Evolutionary conservation across 1,139 yeast species (phyloP), one percentile per base, ranked within the genome.

Genomic region (Nematodospora anomalae): DNA sequence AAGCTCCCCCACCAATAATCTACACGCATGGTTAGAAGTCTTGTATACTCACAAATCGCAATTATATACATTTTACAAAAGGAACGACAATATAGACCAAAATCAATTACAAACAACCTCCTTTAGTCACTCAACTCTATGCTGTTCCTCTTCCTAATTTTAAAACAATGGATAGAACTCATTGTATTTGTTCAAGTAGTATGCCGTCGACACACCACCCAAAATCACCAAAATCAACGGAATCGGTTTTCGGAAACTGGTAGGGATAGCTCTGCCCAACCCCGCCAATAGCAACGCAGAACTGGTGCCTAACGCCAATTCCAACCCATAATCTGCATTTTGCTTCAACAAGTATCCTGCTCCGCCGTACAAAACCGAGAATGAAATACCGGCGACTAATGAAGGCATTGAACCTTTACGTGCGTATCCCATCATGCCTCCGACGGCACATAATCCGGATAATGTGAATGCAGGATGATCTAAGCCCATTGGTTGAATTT

Each of bases 391-490:
- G 2, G 94, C 95, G 30, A 80, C 63, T 38, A 89, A 70, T 0
- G 96, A 88, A 15, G 96, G 95, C 25, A 82, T 52, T 2, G 96
- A 86, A 11, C 83, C 76, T 53, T 83, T 83, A 49, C 85, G 83
- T 42, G 72, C 55, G 59, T 67, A 85, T 28, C 95, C 95, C 61
- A 80, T 75, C 28, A 78, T 46, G 32, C 95, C 95, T 37, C 95
- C 95, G 42, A 76, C 62, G 43, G 84, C 74, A 53, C 87, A 74
- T 43, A 85, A 72, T n/a, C 82, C 88, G 23, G 90, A 79, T 52
- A 85, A 71, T 16, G 92, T 80, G 51, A 70, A 80, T 37, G 90
- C 79, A 43, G 92, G 94, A 58, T 85, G 92, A 65, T 84, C 94
- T 90, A 70, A n/a, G n/a, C n/a, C n/a, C n/a, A n/a, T n/a, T 69